These are phyloP conservation scores for Bonia amplexicaulis DNA, from an alignment of 176 grass and related monocot species.

Conservation along the genomic window DNA sequence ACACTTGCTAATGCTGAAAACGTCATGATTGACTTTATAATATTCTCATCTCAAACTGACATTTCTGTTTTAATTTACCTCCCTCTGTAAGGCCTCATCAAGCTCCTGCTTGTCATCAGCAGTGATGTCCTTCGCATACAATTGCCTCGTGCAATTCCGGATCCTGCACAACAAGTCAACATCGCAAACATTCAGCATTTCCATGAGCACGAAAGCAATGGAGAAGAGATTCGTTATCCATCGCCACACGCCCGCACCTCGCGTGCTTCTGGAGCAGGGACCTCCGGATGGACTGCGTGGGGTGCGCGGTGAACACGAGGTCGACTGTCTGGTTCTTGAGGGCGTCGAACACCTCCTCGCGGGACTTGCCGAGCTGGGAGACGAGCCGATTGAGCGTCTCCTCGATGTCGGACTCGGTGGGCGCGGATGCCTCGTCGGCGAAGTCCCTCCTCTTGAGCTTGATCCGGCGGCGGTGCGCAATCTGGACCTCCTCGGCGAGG, in stretches of 20 bases:
- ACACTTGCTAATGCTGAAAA: background rate
- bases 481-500: constrained; percentile 97
- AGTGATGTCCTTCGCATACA: constrained; percentile 88
- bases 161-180: constrained; percentile 59
- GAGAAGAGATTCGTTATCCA: background rate
- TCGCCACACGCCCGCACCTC: constrained; percentile 48
- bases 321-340: constrained; percentile 97
- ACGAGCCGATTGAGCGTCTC: constrained; percentile 91
- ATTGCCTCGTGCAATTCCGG: constrained; percentile 73
- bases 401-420: constrained; percentile 96
- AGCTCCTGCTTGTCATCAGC: constrained; percentile 94
- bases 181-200: background rate
- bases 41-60: background rate
- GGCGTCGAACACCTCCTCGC: constrained; percentile 85
- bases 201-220: background rate
- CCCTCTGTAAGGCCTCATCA: constrained; percentile 95
- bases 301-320: constrained; percentile 94
- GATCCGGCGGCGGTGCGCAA: constrained; percentile 78
- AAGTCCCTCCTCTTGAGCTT: constrained; percentile 90
- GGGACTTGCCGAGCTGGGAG: constrained; percentile 63
- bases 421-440: constrained; percentile 72
- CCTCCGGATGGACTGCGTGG: constrained; percentile 82
- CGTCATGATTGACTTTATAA: background rate
- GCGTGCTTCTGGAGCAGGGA: constrained; percentile 97
- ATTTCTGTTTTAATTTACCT: constrained; percentile 45